These are phyloP conservation scores for Marasmius tenuissimus DNA, from an alignment of 1,284 basidiomycete genomes.

Conservation along the genomic window DNA sequence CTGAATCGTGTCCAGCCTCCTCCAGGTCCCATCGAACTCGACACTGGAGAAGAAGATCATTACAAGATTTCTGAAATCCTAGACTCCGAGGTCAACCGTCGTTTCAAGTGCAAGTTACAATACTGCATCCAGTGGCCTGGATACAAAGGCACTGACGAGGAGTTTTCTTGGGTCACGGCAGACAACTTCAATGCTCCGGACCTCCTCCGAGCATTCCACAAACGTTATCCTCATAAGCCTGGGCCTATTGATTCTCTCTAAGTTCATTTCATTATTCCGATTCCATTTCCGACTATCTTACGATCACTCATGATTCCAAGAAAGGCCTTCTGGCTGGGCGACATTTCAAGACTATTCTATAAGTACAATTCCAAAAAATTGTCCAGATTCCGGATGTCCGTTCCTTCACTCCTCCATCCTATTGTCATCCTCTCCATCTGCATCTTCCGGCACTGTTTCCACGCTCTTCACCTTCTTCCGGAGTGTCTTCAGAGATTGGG, in stretches of 20 bases:
- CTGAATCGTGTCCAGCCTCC: too few relatives aligned
- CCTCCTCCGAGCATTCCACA: too few relatives aligned
- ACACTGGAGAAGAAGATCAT: neutral
- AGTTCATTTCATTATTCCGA: neutral
- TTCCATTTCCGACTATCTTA: neutral
- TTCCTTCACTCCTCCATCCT: neutral
- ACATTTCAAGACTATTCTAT: neutral
- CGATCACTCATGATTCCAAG: neutral
- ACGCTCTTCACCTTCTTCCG: too few relatives aligned
- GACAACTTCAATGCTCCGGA: too few relatives aligned
- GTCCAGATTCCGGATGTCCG: neutral
- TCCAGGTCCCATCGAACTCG: neutral
- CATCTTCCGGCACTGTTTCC: neutral
- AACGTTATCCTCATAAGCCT: too few relatives aligned
- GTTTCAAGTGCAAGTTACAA: too few relatives aligned
- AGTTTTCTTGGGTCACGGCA: too few relatives aligned
- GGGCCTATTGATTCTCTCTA: too few relatives aligned
- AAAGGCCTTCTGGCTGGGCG: neutral
- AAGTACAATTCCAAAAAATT: neutral
- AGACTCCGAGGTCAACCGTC: neutral
- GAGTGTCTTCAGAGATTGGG: too few relatives aligned
- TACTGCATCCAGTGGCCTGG: neutral
- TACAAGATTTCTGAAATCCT: neutral
- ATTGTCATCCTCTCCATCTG: neutral
- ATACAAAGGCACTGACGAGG: too few relatives aligned